phyloP scores from a whole-genome alignment of 306 rosid genomes.

The Leucaena leucocephala region DNA sequence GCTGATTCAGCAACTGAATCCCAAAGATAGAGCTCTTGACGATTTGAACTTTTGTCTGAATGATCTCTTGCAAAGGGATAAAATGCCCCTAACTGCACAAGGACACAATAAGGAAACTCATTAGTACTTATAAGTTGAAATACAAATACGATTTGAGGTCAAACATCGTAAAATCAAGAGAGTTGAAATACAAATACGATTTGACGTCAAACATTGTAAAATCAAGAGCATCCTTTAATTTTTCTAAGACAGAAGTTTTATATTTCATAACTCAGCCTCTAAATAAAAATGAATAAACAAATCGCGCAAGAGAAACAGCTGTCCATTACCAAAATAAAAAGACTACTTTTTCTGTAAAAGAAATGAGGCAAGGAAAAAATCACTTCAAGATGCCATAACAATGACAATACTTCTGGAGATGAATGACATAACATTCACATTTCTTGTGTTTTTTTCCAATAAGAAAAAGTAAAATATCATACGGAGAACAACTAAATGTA shows the following conservation, averaged over 20 bases:
- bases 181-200: neutral
- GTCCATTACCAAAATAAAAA: neutral
- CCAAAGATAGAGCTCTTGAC: conserved; percentile 92
- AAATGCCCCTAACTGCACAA: conserved; percentile 79
- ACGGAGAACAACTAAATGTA: neutral
- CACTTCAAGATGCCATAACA: neutral
- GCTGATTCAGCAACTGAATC: conserved; percentile 82
- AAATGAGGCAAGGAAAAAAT: neutral
- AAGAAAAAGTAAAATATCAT: neutral
- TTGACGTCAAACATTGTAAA: neutral
- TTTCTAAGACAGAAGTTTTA: neutral
- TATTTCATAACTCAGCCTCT: neutral
- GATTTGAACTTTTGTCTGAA: conserved; percentile 46
- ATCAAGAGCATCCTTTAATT: neutral
- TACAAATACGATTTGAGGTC: neutral
- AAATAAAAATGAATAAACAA: neutral
- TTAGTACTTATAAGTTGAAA: neutral
- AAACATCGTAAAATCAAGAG: neutral
- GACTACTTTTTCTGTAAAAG: neutral
- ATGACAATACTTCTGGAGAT: neutral
- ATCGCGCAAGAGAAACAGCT: neutral
- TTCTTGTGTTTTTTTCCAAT: neutral
- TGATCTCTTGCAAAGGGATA: conserved; percentile 94
- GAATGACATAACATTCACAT: neutral
- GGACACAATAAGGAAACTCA: neutral